phyloP scores from a whole-genome alignment of 345 rosid genomes.

The Sisymbrium irio region DNA sequence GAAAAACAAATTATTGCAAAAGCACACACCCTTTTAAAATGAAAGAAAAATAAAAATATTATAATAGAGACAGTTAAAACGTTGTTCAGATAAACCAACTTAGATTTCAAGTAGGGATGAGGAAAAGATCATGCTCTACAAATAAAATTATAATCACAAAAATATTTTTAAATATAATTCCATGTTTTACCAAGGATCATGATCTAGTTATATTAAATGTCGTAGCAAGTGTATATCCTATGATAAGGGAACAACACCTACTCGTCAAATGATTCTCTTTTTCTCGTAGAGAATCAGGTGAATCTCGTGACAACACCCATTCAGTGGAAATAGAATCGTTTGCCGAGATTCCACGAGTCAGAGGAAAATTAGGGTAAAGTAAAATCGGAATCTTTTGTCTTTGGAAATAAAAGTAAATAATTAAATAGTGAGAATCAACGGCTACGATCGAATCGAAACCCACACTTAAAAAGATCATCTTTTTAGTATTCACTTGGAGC shows the following conservation, averaged over 20 bases:
- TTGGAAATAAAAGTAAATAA: not conserved
- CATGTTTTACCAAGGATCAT: too few species aligned
- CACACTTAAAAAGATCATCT: slow-evolving; percentile 5
- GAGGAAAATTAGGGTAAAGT: slow-evolving; percentile 24
- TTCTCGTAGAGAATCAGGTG: not conserved
- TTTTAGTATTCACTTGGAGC: not conserved
- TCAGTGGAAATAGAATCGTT: slow-evolving; percentile 3
- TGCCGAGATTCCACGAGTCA: slow-evolving; percentile 11
- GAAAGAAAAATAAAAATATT: too few species aligned
- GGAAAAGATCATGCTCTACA: too few species aligned
- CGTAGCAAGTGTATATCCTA: not conserved
- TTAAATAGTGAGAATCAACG: slow-evolving; percentile 33
- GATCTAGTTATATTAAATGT: not conserved
- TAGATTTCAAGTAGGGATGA: too few species aligned
- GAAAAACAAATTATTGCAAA: too few species aligned
- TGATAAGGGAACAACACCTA: not conserved
- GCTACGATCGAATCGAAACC: slow-evolving; percentile 30
- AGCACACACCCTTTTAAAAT: too few species aligned
- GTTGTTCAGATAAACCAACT: too few species aligned
- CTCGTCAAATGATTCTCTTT: not conserved
- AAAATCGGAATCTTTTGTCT: slow-evolving; percentile 20
- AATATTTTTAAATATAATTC: too few species aligned
- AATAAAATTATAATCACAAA: too few species aligned
- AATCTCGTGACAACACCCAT: not conserved
- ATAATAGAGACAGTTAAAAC: too few species aligned